Percentiles rank a stretch among this genome's conserved stretches.
phyloP scores from a whole-genome alignment of 495 filamentous ascomycete genomes.

The Podospora bellae-mahoneyi region DNA sequence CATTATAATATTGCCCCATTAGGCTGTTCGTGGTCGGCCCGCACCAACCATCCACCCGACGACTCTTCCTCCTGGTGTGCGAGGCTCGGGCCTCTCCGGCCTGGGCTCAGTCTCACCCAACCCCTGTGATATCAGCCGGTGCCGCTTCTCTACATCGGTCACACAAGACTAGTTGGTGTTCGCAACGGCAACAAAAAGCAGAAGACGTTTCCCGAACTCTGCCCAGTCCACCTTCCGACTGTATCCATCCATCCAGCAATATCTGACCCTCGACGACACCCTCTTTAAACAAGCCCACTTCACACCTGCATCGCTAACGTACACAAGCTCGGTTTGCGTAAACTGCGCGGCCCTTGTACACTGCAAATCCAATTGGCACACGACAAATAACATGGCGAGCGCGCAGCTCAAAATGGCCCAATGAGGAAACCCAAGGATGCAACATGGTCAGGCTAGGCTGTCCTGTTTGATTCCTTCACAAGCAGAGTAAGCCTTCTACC shows the following conservation, averaged over 20 bases:
- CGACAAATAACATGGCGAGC: constrained; percentile 21
- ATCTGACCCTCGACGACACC: not conserved
- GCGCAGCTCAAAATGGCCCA: constrained; percentile 19
- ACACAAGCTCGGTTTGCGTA: constrained; percentile 3
- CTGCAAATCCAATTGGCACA: constrained; percentile 28
- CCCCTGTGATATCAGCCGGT: not conserved
- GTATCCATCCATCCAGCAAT: not conserved
- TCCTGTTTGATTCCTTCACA: not conserved
- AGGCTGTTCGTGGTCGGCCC: constrained; percentile 20
- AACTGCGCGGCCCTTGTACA: constrained; percentile 18
- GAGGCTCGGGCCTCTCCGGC: not conserved
- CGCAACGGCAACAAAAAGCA: not conserved
- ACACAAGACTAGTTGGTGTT: not conserved
- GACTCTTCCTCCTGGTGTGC: not conserved
- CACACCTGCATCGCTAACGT: constrained; percentile 1
- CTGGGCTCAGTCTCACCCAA: not conserved
- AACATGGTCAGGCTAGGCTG: not conserved
- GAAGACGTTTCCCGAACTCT: not conserved
- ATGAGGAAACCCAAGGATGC: constrained; percentile 22
- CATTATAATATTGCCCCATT: constrained; percentile 12
- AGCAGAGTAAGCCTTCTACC: not conserved
- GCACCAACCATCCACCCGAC: not conserved
- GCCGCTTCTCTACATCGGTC: not conserved
- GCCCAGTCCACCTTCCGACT: not conserved
- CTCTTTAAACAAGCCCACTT: not conserved